Evolutionary conservation across 768 basidiomycete species (phyloP).

Genomic region (Russula earlei): DNA sequence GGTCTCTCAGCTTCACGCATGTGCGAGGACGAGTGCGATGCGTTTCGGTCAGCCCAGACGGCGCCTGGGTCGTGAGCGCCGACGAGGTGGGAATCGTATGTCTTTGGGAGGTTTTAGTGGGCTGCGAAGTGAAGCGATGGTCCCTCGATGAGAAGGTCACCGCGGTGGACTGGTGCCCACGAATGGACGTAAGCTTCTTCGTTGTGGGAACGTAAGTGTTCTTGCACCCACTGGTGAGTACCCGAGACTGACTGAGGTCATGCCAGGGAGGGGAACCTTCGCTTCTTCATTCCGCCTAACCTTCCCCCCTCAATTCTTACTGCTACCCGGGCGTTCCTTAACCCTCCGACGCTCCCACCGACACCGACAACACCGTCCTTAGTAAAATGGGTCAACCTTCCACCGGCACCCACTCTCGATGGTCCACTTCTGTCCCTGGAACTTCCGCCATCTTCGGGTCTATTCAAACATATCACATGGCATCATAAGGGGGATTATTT

Average conservation of each 20-base stretch:
- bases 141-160: constrained; percentile 71
- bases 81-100: constrained; percentile 82
- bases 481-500: constrained; percentile 94
- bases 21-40: constrained; percentile 59
- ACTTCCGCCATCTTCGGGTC: constrained; percentile 56
- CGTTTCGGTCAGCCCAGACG: constrained; percentile 75
- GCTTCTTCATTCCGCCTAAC: constrained; percentile 76
- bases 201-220: constrained; percentile 65
- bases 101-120: constrained; percentile 88
- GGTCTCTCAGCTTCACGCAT: constrained; percentile 63
- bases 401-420: constrained; percentile 37
- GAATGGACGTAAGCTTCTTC: constrained; percentile 71
- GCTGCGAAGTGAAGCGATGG: constrained; percentile 84
- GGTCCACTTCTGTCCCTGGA: constrained; percentile 50
- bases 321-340: constrained; percentile 52
- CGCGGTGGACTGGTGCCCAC: constrained; percentile 88
- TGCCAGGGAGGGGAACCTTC: constrained; percentile 66
- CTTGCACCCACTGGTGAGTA: not conserved
- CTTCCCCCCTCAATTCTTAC: constrained; percentile 47
- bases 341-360: constrained; percentile 56
- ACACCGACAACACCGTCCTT: constrained; percentile 46
- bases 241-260: constrained; percentile 2
- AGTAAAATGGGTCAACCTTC: constrained; percentile 57
- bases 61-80: constrained; percentile 85
- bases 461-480: constrained; percentile 79